phyloP scores from a whole-genome alignment of 768 basidiomycete genomes.

The Wakefieldia striispora region DNA sequence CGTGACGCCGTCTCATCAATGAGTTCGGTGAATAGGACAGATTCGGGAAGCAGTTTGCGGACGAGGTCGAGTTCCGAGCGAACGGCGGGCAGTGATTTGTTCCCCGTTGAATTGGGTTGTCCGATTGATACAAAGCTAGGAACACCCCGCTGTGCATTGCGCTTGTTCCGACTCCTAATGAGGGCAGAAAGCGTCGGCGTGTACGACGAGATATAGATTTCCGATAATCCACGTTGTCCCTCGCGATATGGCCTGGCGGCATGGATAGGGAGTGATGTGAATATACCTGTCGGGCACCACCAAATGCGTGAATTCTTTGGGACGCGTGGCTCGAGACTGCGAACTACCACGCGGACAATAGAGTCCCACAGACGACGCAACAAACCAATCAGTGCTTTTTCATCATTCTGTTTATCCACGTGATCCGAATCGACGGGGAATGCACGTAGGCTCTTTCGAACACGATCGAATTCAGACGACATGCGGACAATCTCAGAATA shows the following conservation, averaged over 20 bases:
- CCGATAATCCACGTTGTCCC: slow-evolving; percentile 16
- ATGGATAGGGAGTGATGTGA: slow-evolving; percentile 30
- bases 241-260: slow-evolving; percentile 22
- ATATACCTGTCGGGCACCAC: slow-evolving; percentile 30
- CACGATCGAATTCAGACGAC: slow-evolving; percentile 1
- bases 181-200: slow-evolving; percentile 30
- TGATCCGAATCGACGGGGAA: neutral
- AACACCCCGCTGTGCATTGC: neutral
- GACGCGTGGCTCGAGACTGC: slow-evolving; percentile 10
- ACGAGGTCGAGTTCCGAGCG: slow-evolving; percentile 15
- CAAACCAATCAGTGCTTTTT: slow-evolving; percentile 1
- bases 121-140: slow-evolving; percentile 18
- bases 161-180: slow-evolving; percentile 15
- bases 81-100: neutral
- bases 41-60: slow-evolving; percentile 7
- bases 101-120: slow-evolving; percentile 13
- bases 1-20: slow-evolving; percentile 12
- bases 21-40: slow-evolving; percentile 11
- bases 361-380: slow-evolving; percentile 23
- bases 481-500: slow-evolving; percentile 2
- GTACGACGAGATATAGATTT: slow-evolving; percentile 31
- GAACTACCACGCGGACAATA: slow-evolving; percentile 19
- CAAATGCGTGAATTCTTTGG: slow-evolving; percentile 21
- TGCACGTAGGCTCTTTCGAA: neutral
- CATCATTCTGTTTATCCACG: neutral